Evolutionary conservation across 306 rosid species (phyloP).

Genomic region (Potentilla sterilis): DNA sequence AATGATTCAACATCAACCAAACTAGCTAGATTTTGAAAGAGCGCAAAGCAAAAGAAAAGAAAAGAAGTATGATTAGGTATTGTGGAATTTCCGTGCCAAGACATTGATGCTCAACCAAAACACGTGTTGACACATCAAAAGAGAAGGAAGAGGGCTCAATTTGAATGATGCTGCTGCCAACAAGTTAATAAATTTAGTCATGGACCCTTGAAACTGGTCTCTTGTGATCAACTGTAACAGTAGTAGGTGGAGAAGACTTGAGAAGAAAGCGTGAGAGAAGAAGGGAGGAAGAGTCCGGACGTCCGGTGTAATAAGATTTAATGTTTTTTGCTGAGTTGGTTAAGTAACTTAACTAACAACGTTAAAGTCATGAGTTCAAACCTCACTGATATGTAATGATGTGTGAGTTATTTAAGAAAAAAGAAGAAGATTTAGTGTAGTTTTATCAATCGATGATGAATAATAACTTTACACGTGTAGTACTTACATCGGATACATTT

Average conservation of each 20-base stretch:
- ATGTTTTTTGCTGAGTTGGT: no score
- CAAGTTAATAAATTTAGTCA: not conserved
- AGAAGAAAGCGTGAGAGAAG: no score
- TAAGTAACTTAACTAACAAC: no score
- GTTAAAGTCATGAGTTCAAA: no score
- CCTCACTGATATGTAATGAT: no score
- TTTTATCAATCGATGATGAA: no score
- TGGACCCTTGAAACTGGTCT: not conserved
- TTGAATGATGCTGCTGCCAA: slow-evolving; percentile 12
- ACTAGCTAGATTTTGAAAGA: not conserved
- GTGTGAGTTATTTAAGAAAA: no score
- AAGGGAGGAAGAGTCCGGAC: no score
- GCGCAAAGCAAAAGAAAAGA: not conserved
- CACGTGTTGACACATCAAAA: slow-evolving; percentile 38
- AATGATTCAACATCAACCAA: not conserved
- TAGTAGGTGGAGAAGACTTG: not conserved
- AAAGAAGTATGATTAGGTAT: slow-evolving; percentile 8
- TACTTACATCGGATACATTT: no score
- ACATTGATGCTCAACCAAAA: slow-evolving; percentile 14
- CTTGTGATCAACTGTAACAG: not conserved
- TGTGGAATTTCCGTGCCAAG: slow-evolving; percentile 20
- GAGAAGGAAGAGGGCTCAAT: slow-evolving; percentile 17
- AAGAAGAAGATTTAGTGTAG: no score
- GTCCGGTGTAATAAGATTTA: no score
- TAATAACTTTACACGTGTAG: no score